phyloP scores from a whole-genome alignment of 768 basidiomycete genomes.

The Imleria badia region DNA sequence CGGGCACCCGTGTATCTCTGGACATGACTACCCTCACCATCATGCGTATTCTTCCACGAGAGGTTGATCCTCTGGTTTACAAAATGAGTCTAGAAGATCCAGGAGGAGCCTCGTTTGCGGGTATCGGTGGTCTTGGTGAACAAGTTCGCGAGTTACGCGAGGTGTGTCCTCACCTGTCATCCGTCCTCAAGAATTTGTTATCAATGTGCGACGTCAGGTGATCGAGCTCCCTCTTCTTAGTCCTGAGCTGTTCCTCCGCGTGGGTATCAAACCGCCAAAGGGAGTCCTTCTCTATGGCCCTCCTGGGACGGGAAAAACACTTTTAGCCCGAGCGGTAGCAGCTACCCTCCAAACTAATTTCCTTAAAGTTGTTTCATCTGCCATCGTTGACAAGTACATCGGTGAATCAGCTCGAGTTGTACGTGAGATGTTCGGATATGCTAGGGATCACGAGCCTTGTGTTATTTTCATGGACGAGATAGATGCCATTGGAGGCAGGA shows the following conservation, averaged over 20 bases:
- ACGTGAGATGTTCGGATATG: slow-evolving; percentile 99
- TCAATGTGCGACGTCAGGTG: slow-evolving; percentile 49
- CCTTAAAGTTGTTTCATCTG: slow-evolving; percentile 97
- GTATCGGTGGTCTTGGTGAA: slow-evolving; percentile 93
- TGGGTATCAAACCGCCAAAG: slow-evolving; percentile 95
- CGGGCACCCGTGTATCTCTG: slow-evolving; percentile 92
- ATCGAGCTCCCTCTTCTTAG: slow-evolving; percentile 94
- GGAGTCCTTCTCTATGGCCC: slow-evolving; percentile 96
- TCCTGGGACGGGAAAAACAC: slow-evolving; percentile 95
- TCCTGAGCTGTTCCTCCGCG: slow-evolving; percentile 92
- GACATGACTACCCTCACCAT: slow-evolving; percentile 99
- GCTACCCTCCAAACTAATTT: slow-evolving; percentile 95
- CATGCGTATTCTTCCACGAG: slow-evolving; percentile 96
- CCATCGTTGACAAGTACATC: slow-evolving; percentile 98
- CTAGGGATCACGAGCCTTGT: slow-evolving; percentile 95
- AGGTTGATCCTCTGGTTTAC: slow-evolving; percentile 97
- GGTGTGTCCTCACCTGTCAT: slow-evolving; percentile 42
- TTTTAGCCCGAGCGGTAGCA: slow-evolving; percentile 94
- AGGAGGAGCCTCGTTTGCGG: slow-evolving; percentile 92
- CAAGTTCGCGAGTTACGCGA: slow-evolving; percentile 97
- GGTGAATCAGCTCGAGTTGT: slow-evolving; percentile 96
- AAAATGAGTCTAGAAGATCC: slow-evolving; percentile 99
- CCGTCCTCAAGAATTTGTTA: neutral
- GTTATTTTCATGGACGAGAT: slow-evolving; percentile 99
- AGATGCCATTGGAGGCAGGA: slow-evolving; percentile 93